Percentiles rank a stretch among this genome's conserved stretches.
Evolutionary conservation across 2,329 filamentous ascomycete genomes (phyloP).

Genomic region (Phoma sp.): DNA sequence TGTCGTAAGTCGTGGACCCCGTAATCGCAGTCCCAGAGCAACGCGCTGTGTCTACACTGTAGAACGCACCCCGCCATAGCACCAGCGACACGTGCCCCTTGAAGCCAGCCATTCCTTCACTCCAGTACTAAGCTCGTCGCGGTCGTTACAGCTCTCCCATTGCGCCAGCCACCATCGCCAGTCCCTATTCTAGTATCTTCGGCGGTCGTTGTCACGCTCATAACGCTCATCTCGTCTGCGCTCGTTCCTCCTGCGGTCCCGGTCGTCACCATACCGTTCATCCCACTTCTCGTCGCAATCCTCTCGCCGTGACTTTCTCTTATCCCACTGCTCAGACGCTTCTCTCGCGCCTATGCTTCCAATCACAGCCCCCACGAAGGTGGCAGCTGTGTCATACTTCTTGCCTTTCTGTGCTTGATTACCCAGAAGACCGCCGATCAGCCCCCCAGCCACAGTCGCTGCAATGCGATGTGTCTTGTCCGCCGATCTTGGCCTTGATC

Average conservation of each 20-base stretch:
- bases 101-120: not conserved
- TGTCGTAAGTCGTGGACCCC: constrained; percentile 1
- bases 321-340: constrained; percentile 32
- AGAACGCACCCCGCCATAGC: constrained; percentile 1
- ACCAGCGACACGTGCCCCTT: not conserved
- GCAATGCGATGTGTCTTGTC: constrained; percentile 28
- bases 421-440: constrained; percentile 44
- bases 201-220: not conserved
- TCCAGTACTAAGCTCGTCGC: not conserved
- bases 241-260: constrained; percentile 10
- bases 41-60: not conserved
- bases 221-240: constrained; percentile 1
- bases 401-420: constrained; percentile 31
- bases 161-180: not conserved
- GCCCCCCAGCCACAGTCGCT: constrained; percentile 40
- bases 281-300: constrained; percentile 21
- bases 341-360: constrained; percentile 44
- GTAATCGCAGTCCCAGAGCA: not conserved
- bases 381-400: constrained; percentile 38
- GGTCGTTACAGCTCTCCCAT: not conserved
- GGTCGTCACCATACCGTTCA: constrained; percentile 8
- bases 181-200: not conserved
- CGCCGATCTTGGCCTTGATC: constrained; percentile 17
- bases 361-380: constrained; percentile 44
- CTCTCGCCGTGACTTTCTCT: constrained; percentile 14